These are phyloP conservation scores for Hortiboletus flavorubellus DNA, from an alignment of 768 basidiomycete species.

Conservation along the genomic window DNA sequence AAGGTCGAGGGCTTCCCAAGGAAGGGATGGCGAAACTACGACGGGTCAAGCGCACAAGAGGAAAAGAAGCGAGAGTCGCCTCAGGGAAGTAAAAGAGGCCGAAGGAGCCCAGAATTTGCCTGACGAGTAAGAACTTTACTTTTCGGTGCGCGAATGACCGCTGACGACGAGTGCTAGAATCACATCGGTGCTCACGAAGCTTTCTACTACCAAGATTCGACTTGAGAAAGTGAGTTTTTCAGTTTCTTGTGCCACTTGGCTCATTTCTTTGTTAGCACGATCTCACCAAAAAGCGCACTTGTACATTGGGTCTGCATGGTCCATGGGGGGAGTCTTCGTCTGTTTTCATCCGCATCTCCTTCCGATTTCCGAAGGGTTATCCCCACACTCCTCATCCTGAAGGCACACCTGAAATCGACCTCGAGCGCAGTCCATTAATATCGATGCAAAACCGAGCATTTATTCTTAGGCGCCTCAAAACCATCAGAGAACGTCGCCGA, in stretches of 20 bases:
- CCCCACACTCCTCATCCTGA: slow-evolving; percentile 59
- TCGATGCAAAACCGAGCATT: slow-evolving; percentile 72
- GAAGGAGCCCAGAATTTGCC: slow-evolving; percentile 54
- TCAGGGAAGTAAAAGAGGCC: slow-evolving; percentile 29
- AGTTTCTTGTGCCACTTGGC: slow-evolving; percentile 1
- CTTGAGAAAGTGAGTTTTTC: slow-evolving; percentile 70
- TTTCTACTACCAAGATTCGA: slow-evolving; percentile 68
- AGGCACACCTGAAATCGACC: slow-evolving; percentile 69
- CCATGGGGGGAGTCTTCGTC: slow-evolving; percentile 89
- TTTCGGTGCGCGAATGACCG: neutral
- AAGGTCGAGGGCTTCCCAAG: slow-evolving; percentile 37
- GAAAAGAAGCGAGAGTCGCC: slow-evolving; percentile 48
- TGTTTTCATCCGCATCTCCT: slow-evolving; percentile 84
- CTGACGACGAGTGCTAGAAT: slow-evolving; percentile 44
- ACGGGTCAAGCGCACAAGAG: slow-evolving; percentile 22
- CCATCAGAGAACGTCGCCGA: slow-evolving; percentile 65
- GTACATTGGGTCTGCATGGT: slow-evolving; percentile 82
- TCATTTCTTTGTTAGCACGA: slow-evolving; percentile 47
- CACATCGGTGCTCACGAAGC: slow-evolving; percentile 64
- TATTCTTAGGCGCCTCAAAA: slow-evolving; percentile 73
- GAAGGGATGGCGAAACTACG: slow-evolving; percentile 10
- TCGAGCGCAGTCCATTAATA: slow-evolving; percentile 82
- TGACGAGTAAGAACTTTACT: slow-evolving; percentile 56
- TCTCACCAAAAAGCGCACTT: slow-evolving; percentile 67
- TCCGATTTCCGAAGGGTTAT: slow-evolving; percentile 85